Conservation (phyloP, 768 basidiomycete genomes). For the Panaeolus papilionaceus region DNA sequence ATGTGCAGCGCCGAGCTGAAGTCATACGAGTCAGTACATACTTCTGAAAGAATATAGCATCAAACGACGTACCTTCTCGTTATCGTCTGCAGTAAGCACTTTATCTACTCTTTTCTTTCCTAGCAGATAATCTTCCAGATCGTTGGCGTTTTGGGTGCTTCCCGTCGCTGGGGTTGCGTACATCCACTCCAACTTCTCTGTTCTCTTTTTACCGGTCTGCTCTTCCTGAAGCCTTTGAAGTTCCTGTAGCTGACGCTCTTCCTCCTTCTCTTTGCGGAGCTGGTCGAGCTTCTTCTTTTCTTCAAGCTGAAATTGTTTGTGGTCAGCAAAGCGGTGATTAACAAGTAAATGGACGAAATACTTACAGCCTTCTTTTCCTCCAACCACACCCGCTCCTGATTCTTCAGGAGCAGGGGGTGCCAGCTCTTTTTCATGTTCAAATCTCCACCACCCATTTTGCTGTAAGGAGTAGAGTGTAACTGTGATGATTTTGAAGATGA, state of each 20-base stretch:
- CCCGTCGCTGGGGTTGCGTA: slow-evolving; percentile 97
- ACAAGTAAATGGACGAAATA: slow-evolving; percentile 23
- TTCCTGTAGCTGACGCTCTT: slow-evolving; percentile 96
- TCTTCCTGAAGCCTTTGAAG: slow-evolving; percentile 95
- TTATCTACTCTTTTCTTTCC: slow-evolving; percentile 99
- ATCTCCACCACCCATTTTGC: slow-evolving; percentile 97
- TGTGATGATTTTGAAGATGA: slow-evolving; percentile 1
- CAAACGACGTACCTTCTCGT: slow-evolving; percentile 70
- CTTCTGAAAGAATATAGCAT: not conserved
- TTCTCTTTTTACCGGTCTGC: slow-evolving; percentile 92
- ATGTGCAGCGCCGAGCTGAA: slow-evolving; percentile 81
- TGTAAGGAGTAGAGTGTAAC: slow-evolving; percentile 23
- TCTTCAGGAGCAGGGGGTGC: slow-evolving; percentile 97
- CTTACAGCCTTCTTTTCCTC: slow-evolving; percentile 96
- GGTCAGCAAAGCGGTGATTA: slow-evolving; percentile 17
- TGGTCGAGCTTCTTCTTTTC: slow-evolving; percentile 99
- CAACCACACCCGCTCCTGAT: slow-evolving; percentile 99
- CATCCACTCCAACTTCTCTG: slow-evolving; percentile 99
- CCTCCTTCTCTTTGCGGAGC: slow-evolving; percentile 96
- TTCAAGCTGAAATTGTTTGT: slow-evolving; percentile 66
- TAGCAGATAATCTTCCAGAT: slow-evolving; percentile 94
- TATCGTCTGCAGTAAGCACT: slow-evolving; percentile 89
- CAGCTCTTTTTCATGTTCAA: slow-evolving; percentile 99
- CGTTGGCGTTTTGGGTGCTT: slow-evolving; percentile 84
- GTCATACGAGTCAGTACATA: not conserved